Conservation (phyloP, 2,329 filamentous ascomycete genomes). For the Talaromyces pinophilus region DNA sequence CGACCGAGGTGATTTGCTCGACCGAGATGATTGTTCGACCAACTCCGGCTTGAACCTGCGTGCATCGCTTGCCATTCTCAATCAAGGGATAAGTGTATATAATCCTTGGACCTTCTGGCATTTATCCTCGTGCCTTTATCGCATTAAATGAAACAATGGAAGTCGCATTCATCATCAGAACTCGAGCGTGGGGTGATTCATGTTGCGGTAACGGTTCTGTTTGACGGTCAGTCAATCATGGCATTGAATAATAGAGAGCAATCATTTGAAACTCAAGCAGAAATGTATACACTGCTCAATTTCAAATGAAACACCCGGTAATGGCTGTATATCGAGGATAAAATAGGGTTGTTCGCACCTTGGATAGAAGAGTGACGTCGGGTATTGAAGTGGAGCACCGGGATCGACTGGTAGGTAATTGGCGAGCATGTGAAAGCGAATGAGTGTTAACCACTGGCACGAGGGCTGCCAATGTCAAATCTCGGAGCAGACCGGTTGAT, state of each 20-base stretch:
- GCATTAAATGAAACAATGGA: neutral
- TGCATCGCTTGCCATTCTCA: constrained; percentile 20
- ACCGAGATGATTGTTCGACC: constrained; percentile 38
- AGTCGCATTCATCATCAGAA: constrained; percentile 6
- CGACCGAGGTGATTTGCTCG: constrained; percentile 34
- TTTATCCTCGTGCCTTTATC: neutral
- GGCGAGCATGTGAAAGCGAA: neutral
- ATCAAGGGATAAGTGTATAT: neutral
- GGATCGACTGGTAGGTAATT: neutral
- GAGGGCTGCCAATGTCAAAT: neutral
- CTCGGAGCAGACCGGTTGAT: neutral
- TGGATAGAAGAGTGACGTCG: neutral
- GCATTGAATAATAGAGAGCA: neutral
- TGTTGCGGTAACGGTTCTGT: neutral
- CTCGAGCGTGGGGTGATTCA: neutral
- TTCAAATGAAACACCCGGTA: neutral
- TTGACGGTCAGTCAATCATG: neutral
- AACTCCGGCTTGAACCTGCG: constrained; percentile 37
- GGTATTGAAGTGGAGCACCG: constrained; percentile 1
- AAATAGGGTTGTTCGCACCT: neutral
- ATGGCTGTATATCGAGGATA: neutral
- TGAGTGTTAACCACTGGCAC: neutral
- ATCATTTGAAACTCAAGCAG: neutral
- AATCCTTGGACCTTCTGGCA: neutral
- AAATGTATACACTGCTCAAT: neutral